Base-by-base conservation (phyloP, 805 yeast species). In the Wickerhamomyces rabaulensis region DNA sequence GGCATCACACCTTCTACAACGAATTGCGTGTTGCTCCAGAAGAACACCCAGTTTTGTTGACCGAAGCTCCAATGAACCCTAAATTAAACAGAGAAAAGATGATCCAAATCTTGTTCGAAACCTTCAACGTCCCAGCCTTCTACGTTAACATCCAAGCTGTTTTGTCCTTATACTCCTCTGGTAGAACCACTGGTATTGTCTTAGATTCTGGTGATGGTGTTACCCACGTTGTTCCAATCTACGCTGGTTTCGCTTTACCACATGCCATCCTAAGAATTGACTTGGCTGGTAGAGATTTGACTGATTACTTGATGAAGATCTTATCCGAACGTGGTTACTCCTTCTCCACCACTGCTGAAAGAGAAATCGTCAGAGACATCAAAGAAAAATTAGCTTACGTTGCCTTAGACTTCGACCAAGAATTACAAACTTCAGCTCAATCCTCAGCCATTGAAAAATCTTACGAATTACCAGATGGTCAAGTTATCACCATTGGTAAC, bases 151-250 rank as follows among this genome's bases (percentile, higher is more conserved):
- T 94, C 70, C 99, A 92, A 79, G 98, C 99, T 65, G 97, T 92
- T 52, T 82, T 94, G 70, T 94, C 99, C 49, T 81, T 94, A 69
- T 94, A 94, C 81, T 90, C 99, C 48, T 91, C 98, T 57, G 99
- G 99, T 81, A 92, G 98, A 87, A 95, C 98, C 65, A 94, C 99
- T 60, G 99, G 99, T 89, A 91, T 92, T 67, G 99, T 94, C 58
- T 83, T 94, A 72, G 99, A 92, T 80, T 91, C 97, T 58, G 99
- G 99, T 84, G 99, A 92, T 71, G 99, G 99, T 88, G 98, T 94
- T 65, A 91, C 98, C 67, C 98, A 92, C 95, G 97, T 92, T 75
- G 99, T 94, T 59, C 99, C 99, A 75, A 92, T 94, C 71, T 94
- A 94, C 78, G 96, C 97, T 63, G 99, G 99, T 80, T 94, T 91